Conservation (phyloP, 805 yeast genomes). For the Candida mattraensis region DNA sequence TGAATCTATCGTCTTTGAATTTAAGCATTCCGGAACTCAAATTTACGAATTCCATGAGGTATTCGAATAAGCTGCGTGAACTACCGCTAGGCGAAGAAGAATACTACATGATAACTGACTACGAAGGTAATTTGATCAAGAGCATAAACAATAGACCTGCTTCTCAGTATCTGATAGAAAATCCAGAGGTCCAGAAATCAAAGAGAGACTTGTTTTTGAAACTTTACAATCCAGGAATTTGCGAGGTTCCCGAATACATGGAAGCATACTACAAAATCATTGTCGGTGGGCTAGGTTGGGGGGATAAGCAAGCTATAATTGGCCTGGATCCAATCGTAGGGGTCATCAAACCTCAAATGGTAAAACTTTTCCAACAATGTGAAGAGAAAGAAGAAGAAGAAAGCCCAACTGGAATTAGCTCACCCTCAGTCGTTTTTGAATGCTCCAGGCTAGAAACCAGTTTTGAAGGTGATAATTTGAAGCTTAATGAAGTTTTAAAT, state of each 20-base stretch:
- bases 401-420: not conserved
- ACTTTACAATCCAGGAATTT: slow-evolving; percentile 11
- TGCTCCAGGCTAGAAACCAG: slow-evolving; percentile 23
- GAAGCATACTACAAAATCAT: slow-evolving; percentile 48
- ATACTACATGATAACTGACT: slow-evolving; percentile 44
- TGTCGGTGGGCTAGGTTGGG: slow-evolving; percentile 82
- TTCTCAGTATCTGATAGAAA: slow-evolving; percentile 51
- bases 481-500: slow-evolving; percentile 9
- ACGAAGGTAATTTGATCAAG: slow-evolving; percentile 60
- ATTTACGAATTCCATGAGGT: not conserved
- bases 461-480: slow-evolving; percentile 5
- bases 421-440: slow-evolving; percentile 21
- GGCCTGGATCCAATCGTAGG: slow-evolving; percentile 62
- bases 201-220: slow-evolving; percentile 26
- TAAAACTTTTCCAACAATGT: slow-evolving; percentile 23
- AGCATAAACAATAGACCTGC: slow-evolving; percentile 56
- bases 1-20: slow-evolving; percentile 8
- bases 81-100: slow-evolving; percentile 15
- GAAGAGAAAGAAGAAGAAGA: slow-evolving; percentile 1
- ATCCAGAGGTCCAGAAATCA: slow-evolving; percentile 33
- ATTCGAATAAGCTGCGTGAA: slow-evolving; percentile 16
- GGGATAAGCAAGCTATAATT: slow-evolving; percentile 63
- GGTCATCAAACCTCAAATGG: slow-evolving; percentile 19
- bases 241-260: slow-evolving; percentile 9
- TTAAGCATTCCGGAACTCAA: slow-evolving; percentile 1